A percentile compares a stretch with the other conserved stretches of the same genome.
These are phyloP conservation scores for Rhinocladiella similis DNA, from an alignment of 2,329 filamentous ascomycete species.

Conservation along the genomic window DNA sequence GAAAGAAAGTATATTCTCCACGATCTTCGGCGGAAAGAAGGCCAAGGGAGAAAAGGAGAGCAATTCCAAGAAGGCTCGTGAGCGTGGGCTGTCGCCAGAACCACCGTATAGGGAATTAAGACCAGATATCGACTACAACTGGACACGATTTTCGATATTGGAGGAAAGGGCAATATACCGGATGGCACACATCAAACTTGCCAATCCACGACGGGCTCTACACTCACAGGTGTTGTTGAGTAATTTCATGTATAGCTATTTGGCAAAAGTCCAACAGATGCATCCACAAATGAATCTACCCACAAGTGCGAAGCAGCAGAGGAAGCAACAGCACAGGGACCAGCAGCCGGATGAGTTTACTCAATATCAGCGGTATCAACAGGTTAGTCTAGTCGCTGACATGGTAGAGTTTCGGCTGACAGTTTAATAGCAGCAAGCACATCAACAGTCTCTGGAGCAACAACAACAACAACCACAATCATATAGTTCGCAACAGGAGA, in stretches of 20 bases:
- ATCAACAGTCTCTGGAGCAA: conserved; percentile 35
- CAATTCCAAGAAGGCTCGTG: conserved; percentile 69
- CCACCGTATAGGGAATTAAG: conserved; percentile 70
- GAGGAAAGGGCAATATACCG: conserved; percentile 97
- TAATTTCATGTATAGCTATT: conserved; percentile 99
- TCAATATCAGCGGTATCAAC: conserved; percentile 49
- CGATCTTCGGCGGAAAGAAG: conserved; percentile 90
- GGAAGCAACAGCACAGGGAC: conserved; percentile 37
- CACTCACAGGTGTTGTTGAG: conserved; percentile 94
- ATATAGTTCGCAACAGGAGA: conserved; percentile 28
- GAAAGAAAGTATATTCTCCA: conserved; percentile 90
- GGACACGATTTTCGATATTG: conserved; percentile 90
- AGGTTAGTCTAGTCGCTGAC: conserved; percentile 36
- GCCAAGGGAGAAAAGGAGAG: conserved; percentile 72
- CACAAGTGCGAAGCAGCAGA: conserved; percentile 71
- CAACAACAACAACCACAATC: conserved; percentile 15
- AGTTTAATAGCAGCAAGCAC: conserved; percentile 26
- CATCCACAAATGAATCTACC: conserved; percentile 92
- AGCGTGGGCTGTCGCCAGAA: conserved; percentile 78
- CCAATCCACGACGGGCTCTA: conserved; percentile 88
- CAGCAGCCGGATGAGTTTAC: conserved; percentile 41
- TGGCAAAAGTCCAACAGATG: conserved; percentile 98
- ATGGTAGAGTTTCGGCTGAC: conserved; percentile 10
- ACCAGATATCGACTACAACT: conserved; percentile 92
- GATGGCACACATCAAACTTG: conserved; percentile 98